Conservation (phyloP, 2,329 filamentous ascomycete species). For the Sporothrix humicola region DNA sequence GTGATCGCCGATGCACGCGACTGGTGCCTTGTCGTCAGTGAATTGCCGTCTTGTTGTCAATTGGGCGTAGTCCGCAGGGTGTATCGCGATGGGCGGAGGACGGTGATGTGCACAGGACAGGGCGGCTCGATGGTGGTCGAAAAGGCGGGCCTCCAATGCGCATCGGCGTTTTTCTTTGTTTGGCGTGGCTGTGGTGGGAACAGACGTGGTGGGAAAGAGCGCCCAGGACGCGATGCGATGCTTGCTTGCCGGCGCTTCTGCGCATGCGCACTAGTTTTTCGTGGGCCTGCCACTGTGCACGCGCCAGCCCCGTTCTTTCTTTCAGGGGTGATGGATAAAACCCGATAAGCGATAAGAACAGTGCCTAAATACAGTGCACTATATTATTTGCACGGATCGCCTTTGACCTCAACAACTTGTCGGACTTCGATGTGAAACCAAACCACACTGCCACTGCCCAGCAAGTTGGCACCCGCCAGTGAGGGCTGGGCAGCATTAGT, state of each 20-base stretch:
- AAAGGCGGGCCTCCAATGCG: slow-evolving; percentile 27
- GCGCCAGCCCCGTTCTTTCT: slow-evolving; percentile 18
- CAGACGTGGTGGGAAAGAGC: slow-evolving; percentile 5
- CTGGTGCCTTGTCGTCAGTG: not conserved
- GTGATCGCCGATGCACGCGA: not conserved
- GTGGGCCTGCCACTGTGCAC: slow-evolving; percentile 20
- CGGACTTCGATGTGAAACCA: slow-evolving; percentile 23
- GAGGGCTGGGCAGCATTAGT: not conserved
- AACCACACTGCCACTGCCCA: not conserved
- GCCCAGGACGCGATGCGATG: slow-evolving; percentile 28
- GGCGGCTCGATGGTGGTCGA: slow-evolving; percentile 13
- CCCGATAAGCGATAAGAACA: slow-evolving; percentile 28
- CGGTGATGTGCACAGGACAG: not conserved
- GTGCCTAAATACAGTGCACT: not conserved
- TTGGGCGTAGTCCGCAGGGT: too few species aligned
- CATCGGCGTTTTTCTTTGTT: not conserved
- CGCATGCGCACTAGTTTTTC: slow-evolving; percentile 21
- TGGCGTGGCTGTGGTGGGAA: not conserved
- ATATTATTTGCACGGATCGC: not conserved
- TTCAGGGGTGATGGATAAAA: not conserved
- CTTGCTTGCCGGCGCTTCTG: slow-evolving; percentile 24
- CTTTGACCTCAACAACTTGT: not conserved
- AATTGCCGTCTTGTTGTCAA: not conserved
- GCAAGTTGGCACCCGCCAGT: not conserved
- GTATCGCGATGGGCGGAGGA: too few species aligned